Evolutionary conservation across 495 filamentous ascomycete genomes (phyloP), one percentile per base, ranked within the genome.

Genomic region (Parachaetomium inaequale): DNA sequence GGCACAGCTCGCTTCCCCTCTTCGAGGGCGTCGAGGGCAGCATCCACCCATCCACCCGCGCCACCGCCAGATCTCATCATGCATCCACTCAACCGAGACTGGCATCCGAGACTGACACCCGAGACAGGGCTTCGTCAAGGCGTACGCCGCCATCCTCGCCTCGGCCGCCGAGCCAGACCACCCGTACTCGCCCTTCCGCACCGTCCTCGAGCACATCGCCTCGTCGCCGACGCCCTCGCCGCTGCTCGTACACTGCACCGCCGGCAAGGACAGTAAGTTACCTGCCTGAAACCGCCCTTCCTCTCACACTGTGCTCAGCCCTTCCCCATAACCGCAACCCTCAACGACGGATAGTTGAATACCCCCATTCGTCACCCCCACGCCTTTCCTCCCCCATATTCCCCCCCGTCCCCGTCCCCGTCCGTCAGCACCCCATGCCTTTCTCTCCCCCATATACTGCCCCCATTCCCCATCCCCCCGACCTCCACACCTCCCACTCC

Each of bases 121-220:
- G 42, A 46, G 42, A n/a, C 67, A 75, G 56, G 83, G 81, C 7
- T 86, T 85, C 54, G 74, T 82, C 19, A 72, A 72, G 52, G 83
- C 84, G 53, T 88, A 87, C 63, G 57, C 56, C 34, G 75, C 75
- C 23, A 84, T 86, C 46, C 71, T 86, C 8, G 66, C 55, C 17
- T 69, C 70, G 11, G 76, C 73, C 11, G 74, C 70, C 29, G 64
- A 71, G 3, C 72, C 68, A 14, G 61, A 53, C 28, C 73, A 78
- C 61, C 51, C 63, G 25, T 72, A 67, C 63, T 55, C 62, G 19
- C 77, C 78, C 2, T 80, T 76, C 66, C 67, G 59, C 45, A 76
- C 74, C n/a, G 75, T 82, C 40, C 58, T 78, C 40, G 68, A 72
- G 17, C 74, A 82, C 32, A 65, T 83, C 0, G 70, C 77, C 31